Percentiles rank a stretch among this genome's conserved stretches.
Evolutionary conservation across 1,284 basidiomycete species (phyloP).

Genomic region (Pseudozyma pruni): DNA sequence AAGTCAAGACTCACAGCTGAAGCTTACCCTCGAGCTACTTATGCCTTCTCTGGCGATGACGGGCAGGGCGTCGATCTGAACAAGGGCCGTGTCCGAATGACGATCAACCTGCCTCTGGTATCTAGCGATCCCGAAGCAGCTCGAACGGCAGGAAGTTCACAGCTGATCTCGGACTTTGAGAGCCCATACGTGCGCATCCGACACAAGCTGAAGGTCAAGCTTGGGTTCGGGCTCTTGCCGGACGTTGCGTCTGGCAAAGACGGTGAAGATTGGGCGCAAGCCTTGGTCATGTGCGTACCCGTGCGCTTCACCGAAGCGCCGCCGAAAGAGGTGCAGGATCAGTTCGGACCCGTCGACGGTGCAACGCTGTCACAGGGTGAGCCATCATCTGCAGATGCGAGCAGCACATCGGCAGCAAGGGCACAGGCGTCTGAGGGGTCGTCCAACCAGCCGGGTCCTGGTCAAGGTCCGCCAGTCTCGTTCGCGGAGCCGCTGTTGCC

Average conservation of each 20-base stretch:
- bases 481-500: constrained; percentile 57
- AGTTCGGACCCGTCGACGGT: constrained; percentile 49
- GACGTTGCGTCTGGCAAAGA: constrained; percentile 27
- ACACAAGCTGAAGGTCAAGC: constrained; percentile 67
- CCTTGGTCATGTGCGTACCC: constrained; percentile 66
- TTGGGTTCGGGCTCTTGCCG: constrained; percentile 60
- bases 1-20: constrained; percentile 3
- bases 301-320: constrained; percentile 66
- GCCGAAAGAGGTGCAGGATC: constrained; percentile 62
- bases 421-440: neutral
- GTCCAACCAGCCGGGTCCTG: neutral
- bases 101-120: constrained; percentile 64
- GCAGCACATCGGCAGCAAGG: neutral
- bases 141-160: constrained; percentile 43
- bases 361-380: neutral
- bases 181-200: constrained; percentile 63
- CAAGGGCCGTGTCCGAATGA: constrained; percentile 62
- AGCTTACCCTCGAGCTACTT: constrained; percentile 58
- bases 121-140: constrained; percentile 38
- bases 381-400: neutral
- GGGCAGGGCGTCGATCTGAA: constrained; percentile 61
- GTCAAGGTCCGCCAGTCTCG: constrained; percentile 6
- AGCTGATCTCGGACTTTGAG: constrained; percentile 65
- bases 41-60: constrained; percentile 63
- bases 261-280: constrained; percentile 59